These are phyloP conservation scores for Spathaspora sp. DNA, from an alignment of 1,139 yeast species.

Conservation along the genomic window DNA sequence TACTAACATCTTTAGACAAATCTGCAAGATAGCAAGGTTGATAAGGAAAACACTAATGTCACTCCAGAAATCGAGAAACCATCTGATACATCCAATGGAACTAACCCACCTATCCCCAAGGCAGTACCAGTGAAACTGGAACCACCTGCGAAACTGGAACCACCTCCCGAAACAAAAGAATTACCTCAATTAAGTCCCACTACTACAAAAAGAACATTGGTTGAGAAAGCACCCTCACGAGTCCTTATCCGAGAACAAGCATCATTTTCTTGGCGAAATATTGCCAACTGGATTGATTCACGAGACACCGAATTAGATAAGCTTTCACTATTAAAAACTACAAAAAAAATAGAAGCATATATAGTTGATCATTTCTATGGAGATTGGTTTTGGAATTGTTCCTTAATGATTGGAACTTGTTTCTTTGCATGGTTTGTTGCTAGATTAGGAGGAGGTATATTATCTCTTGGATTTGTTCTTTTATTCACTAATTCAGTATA, in stretches of 20 bases:
- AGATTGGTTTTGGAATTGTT: conserved; percentile 72
- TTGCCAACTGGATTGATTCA: conserved; percentile 41
- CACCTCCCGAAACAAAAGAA: background rate
- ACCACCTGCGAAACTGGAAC: too few relatives aligned
- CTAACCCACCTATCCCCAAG: background rate
- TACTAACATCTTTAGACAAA: background rate
- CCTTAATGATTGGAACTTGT: conserved; percentile 66
- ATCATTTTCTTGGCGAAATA: conserved; percentile 42
- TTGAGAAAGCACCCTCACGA: conserved; percentile 13
- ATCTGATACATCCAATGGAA: background rate
- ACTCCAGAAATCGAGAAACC: background rate
- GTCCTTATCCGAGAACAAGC: conserved; percentile 29
- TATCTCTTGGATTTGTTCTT: conserved; percentile 57
- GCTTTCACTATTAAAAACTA: conserved; percentile 20
- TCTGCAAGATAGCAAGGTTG: background rate
- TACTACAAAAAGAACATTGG: background rate
- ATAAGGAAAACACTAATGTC: background rate
- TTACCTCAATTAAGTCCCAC: background rate
- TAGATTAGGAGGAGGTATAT: conserved; percentile 55
- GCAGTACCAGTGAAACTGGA: background rate
- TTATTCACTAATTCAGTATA: conserved; percentile 65
- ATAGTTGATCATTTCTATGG: conserved; percentile 66
- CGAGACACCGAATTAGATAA: conserved; percentile 22
- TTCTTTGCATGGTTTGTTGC: conserved; percentile 67
- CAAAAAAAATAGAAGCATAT: conserved; percentile 50